A percentile compares a stretch with the other conserved stretches of the same genome.
Evolutionary conservation across 352 stramenopile species (phyloP).

Genomic region (Globisporangium nunn): DNA sequence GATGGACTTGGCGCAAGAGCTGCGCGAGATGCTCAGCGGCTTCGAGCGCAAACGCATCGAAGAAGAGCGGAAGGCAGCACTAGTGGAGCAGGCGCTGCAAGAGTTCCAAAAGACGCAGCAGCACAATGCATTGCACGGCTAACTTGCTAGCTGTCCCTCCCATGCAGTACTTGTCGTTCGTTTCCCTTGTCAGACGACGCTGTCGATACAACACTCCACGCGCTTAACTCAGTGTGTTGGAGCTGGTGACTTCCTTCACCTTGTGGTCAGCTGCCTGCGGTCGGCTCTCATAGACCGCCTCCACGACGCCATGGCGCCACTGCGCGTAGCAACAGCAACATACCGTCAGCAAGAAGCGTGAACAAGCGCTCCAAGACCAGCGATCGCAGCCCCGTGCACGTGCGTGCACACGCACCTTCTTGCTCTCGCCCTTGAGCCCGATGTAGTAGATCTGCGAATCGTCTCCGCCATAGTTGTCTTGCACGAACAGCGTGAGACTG

Average conservation of each 20-base stretch:
- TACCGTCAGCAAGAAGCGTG: no score
- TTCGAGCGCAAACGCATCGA: conserved; percentile 52
- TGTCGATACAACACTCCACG: background rate
- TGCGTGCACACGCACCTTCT: conserved; percentile 46
- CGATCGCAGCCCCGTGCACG: background rate
- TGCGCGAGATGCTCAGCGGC: conserved; percentile 49
- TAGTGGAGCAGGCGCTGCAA: conserved; percentile 37
- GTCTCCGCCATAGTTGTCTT: conserved; percentile 65
- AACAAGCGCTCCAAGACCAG: background rate
- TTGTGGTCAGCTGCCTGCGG: conserved; percentile 76
- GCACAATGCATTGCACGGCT: conserved; percentile 3
- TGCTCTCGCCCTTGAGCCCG: conserved; percentile 80
- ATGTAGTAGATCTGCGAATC: conserved; percentile 83
- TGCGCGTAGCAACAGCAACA: conserved; percentile 17
- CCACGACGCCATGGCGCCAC: conserved; percentile 81
- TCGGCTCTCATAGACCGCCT: conserved; percentile 78
- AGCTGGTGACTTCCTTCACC: conserved; percentile 38
- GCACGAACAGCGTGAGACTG: conserved; percentile 74
- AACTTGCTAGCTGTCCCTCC: background rate
- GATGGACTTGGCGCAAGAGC: conserved; percentile 39
- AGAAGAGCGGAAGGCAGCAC: conserved; percentile 52
- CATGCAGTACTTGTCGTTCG: background rate
- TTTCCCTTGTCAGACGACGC: background rate
- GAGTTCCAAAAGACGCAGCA: conserved; percentile 48
- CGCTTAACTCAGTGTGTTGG: conserved; percentile 44